Evolutionary conservation across 495 filamentous ascomycete genomes (phyloP).

Genomic region (Penicillium herquei): DNA sequence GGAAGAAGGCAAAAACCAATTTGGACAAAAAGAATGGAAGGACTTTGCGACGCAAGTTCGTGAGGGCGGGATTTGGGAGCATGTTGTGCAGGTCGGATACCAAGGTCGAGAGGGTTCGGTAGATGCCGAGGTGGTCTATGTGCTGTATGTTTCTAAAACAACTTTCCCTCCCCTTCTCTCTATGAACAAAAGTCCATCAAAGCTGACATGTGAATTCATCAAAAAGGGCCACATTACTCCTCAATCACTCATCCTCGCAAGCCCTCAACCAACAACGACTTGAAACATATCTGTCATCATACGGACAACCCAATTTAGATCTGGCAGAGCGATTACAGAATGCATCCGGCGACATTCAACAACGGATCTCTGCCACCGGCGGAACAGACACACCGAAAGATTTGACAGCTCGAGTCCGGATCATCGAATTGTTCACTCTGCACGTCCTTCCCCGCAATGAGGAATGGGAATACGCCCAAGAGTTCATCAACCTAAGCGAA

Average conservation of each 20-base stretch:
- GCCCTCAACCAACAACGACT: constrained; percentile 79
- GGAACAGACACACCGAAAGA: constrained; percentile 78
- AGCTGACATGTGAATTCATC: constrained; percentile 8
- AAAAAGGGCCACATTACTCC: constrained; percentile 74
- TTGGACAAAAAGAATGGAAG: constrained; percentile 83
- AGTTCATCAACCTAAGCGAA: constrained; percentile 81
- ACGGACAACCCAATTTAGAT: constrained; percentile 66
- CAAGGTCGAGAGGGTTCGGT: constrained; percentile 83
- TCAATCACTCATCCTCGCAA: constrained; percentile 84
- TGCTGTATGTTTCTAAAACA: constrained; percentile 58
- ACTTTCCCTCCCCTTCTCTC: neutral
- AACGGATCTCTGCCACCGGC: constrained; percentile 38
- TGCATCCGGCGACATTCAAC: constrained; percentile 23
- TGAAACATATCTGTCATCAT: constrained; percentile 84
- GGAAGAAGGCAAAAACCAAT: constrained; percentile 85
- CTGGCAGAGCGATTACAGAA: constrained; percentile 56
- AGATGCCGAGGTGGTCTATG: constrained; percentile 92
- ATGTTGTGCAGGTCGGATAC: constrained; percentile 82
- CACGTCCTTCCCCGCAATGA: constrained; percentile 87
- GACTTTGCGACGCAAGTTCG: constrained; percentile 74
- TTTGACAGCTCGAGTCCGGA: constrained; percentile 71
- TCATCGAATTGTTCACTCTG: constrained; percentile 90
- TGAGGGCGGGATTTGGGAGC: constrained; percentile 88
- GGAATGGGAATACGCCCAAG: constrained; percentile 91
- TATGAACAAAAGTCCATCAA: neutral